Conservation (phyloP, 495 filamentous ascomycete species). For the Penicillium samsonianum region DNA sequence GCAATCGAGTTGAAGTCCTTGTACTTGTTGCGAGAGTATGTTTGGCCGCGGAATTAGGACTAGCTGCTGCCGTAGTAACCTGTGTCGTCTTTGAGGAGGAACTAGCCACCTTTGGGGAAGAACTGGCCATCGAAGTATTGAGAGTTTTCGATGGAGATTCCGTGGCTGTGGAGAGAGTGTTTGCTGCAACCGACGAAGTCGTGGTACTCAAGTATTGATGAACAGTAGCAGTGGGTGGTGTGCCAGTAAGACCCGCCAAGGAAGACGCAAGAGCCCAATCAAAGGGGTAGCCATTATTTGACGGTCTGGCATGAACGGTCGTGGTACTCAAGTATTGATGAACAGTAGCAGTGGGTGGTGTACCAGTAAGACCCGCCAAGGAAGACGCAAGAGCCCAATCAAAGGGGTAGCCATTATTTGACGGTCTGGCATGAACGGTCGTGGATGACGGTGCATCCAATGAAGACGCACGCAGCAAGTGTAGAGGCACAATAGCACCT, state of each 20-base stretch:
- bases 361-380: slow-evolving; percentile 1
- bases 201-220: background rate
- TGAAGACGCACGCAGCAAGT: background rate
- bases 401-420: background rate
- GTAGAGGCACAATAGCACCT: slow-evolving; percentile 16
- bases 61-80: background rate
- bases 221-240: background rate
- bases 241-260: slow-evolving; percentile 1
- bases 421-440: background rate
- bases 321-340: background rate
- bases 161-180: background rate
- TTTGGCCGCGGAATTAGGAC: background rate
- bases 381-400: slow-evolving; percentile 7
- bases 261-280: slow-evolving; percentile 7
- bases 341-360: background rate
- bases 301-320: background rate
- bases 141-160: background rate
- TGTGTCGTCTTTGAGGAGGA: background rate
- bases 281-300: background rate
- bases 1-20: background rate
- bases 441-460: background rate
- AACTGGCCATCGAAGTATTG: background rate
- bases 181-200: background rate
- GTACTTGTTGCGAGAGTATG: background rate
- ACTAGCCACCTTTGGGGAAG: background rate